Base-by-base conservation (phyloP, 2,329 filamentous ascomycete genomes). In the Cercospora zeina region DNA sequence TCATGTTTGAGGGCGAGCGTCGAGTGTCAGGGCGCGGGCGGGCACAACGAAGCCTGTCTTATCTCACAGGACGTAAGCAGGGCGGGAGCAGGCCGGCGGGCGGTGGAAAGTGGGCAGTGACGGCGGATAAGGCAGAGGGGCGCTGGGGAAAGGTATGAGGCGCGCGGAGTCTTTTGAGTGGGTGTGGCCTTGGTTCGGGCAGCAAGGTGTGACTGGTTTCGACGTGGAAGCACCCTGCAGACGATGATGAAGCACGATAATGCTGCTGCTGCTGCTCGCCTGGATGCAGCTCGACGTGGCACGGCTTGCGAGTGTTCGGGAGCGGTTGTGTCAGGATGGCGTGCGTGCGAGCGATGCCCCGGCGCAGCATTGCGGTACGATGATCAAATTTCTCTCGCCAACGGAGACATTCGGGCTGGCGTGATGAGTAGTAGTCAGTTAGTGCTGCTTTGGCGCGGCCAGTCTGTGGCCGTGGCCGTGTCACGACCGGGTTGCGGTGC, bases 1-100 rank as follows among this genome's bases (percentile, higher is more conserved):
- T 68, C 72, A 74, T 74, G 56, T 69, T 74, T 54, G 62, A 36
- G 24, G 24, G 24, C 24, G 24, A 6, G 24, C 24, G 24, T 27
- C 33, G 36, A 27, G 47, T 62, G 39, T 54, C 34, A 33, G 34
- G 36, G 27, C 21, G 24, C 24, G 24, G 34, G 24, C 24, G 24
- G 34, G 34, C 33, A 31, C 27, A 31, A 31, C 11, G 21, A 37
- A 37, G 53, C 33, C 53, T 27, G 64, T 63, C 62, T 66, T 65
- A 67, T 65, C 63, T 51, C 54, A 59, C 19, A 16, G 30, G 27
- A 33, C 30, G 14, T n/a, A 30, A 36, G 36, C 61, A 34, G 54
- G 21, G 27, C 34, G 36, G 42, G 13, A n/a, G 27, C 24, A n/a
- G 21, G 59, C 39, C 24, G 51, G 53, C 27, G 45, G 59, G 55